Conservation (phyloP, 805 yeast species). For the Pichia pseudocactophila region DNA sequence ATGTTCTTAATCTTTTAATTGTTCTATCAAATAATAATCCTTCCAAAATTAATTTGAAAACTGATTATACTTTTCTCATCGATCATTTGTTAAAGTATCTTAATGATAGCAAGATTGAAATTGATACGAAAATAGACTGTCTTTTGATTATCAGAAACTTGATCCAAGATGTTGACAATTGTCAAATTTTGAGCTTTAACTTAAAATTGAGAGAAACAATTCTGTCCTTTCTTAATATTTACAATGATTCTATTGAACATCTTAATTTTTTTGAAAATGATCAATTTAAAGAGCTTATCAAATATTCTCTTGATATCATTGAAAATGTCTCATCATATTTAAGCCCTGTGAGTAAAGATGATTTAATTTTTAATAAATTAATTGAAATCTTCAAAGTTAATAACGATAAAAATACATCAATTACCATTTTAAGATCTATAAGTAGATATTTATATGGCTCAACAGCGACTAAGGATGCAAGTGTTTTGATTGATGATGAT, state of each 20-base stretch:
- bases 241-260: constrained; percentile 15
- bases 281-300: constrained; percentile 48
- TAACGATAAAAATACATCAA: constrained; percentile 60
- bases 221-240: constrained; percentile 36
- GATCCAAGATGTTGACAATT: constrained; percentile 75
- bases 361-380: constrained; percentile 53
- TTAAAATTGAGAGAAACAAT: constrained; percentile 30
- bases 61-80: constrained; percentile 33
- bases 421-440: constrained; percentile 65
- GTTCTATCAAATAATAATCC: constrained; percentile 35
- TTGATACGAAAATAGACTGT: constrained; percentile 34
- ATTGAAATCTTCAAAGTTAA: constrained; percentile 40
- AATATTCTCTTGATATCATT: constrained; percentile 66
- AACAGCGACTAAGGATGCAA: constrained; percentile 32
- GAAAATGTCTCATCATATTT: constrained; percentile 80
- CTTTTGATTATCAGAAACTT: constrained; percentile 70
- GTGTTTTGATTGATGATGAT: constrained; percentile 37
- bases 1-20: constrained; percentile 55
- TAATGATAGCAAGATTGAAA: constrained; percentile 16
- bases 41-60: constrained; percentile 32
- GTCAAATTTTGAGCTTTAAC: constrained; percentile 61
- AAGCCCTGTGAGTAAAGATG: constrained; percentile 64
- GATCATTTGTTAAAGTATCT: constrained; percentile 22
- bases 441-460: constrained; percentile 70
- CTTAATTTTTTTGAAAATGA: constrained; percentile 14